These are phyloP conservation scores for Batrachochytrium dendrobatidis DNA, from an alignment of 371 early-diverging fungal species.

Conservation along the genomic window DNA sequence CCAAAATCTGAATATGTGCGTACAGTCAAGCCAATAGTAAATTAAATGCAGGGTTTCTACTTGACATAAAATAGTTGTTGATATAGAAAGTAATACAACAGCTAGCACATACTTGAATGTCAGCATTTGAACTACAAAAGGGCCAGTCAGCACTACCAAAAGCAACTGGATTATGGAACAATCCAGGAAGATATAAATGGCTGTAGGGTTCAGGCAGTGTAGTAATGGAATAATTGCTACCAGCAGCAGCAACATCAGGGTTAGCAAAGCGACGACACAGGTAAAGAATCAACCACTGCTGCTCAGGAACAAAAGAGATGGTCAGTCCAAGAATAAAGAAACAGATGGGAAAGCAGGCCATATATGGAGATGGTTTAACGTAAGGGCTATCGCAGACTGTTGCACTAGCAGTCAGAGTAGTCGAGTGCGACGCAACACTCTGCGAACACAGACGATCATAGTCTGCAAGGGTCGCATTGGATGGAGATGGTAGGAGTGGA, in stretches of 20 bases:
- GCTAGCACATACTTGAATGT: constrained; percentile 18
- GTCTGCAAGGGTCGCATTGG: too few species aligned
- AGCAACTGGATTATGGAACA: background rate
- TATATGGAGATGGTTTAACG: constrained; percentile 11
- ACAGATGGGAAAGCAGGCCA: constrained; percentile 11
- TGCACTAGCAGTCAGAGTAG: too few species aligned
- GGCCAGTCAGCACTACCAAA: constrained; percentile 13
- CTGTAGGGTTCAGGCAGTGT: background rate
- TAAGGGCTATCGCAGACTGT: too few species aligned
- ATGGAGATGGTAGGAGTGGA: too few species aligned
- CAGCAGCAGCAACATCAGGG: background rate
- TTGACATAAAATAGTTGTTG: background rate
- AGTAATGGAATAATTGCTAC: background rate
- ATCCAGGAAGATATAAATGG: background rate
- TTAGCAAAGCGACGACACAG: constrained; percentile 3
- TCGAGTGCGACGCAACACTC: too few species aligned
- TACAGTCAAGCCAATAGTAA: background rate
- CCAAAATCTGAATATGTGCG: background rate
- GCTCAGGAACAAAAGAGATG: constrained; percentile 8
- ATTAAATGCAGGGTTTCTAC: background rate
- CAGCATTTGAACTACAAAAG: constrained; percentile 14
- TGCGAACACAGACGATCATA: too few species aligned
- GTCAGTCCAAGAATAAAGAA: constrained; percentile 1
- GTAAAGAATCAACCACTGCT: constrained; percentile 14
- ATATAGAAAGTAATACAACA: too few species aligned